Base-by-base conservation (phyloP, 345 rosid genomes). In the Eucalyptus regnans region DNA sequence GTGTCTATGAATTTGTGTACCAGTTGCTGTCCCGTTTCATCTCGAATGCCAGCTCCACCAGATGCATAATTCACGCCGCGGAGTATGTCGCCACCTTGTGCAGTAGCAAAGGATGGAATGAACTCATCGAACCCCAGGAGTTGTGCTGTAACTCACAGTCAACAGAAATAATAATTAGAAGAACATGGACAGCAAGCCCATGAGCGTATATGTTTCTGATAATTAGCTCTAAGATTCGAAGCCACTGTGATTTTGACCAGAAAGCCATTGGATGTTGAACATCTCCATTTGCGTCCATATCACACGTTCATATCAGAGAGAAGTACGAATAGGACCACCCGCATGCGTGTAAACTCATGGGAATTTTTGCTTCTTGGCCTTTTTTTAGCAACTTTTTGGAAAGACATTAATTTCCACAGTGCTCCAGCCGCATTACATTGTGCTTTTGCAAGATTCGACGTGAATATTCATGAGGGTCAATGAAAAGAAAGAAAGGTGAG, bases 41-140 rank as follows among this genome's bases (percentile, higher is more conserved):
- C 89, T 1, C 58, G 93, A 48, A 95, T 93, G 86, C 95, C 95
- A 5, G 95, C 91, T 5, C 93, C 87, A 0, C 93, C 94, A 1
- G 96, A 94, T 56, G 92, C 96, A 87, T 95, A 95, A 62, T 95
- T 95, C 25, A 93, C 91, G 1, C 96, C 95, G 15, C 43, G 18
- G 44, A 91, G 88, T 29, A 94, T 52, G n/a, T 90, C 89, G 3
- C 33, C 1, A 3, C 62, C 90, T 0, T 48, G 51, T 31, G 92
- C 88, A 51, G 89, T 71, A 14, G 91, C 83, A 44, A 89, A 94
- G 14, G 94, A 90, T 43, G 92, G 94, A 60, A 94, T 93, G 66
- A 27, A 91, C n/a, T 76, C 15, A 7, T 49, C 25, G 43, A 93
- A 93, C 14, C 94, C 95, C 87, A 94, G 31, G 12, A 52, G 66